phyloP scores from a whole-genome alignment of 495 filamentous ascomycete species.

The Trypethelium eluteriae region DNA sequence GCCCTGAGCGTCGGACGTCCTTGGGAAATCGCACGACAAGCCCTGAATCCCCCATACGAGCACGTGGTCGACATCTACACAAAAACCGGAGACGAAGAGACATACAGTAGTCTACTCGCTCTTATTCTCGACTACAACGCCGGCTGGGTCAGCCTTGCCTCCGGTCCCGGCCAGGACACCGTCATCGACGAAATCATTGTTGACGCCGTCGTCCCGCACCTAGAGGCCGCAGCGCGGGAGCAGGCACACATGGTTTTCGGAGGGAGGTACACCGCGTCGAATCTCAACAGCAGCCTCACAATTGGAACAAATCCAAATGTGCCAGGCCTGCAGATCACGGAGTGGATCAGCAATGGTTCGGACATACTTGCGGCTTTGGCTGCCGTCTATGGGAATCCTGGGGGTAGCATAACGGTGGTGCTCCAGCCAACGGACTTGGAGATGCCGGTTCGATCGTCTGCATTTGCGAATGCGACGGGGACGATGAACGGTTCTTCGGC shows the following conservation, averaged over 20 bases:
- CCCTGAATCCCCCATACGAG: conserved; percentile 21
- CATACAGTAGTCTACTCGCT: conserved; percentile 21
- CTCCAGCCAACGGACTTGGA: conserved; percentile 15
- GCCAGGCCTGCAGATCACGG: conserved; percentile 43
- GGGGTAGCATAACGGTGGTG: neutral
- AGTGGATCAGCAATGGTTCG: conserved; percentile 45
- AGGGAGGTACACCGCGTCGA: conserved; percentile 36
- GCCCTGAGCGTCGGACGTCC: conserved; percentile 26
- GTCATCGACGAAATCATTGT: conserved; percentile 31
- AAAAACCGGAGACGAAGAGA: conserved; percentile 23
- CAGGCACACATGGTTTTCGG: conserved; percentile 40
- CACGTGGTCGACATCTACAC: conserved; percentile 29
- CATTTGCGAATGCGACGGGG: neutral
- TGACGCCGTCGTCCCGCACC: conserved; percentile 35
- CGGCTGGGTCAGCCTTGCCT: conserved; percentile 19
- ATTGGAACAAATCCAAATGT: conserved; percentile 35
- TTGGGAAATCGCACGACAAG: conserved; percentile 39
- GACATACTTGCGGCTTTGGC: conserved; percentile 35
- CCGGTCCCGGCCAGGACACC: conserved; percentile 23
- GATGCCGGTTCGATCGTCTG: neutral
- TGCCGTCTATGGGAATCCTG: neutral
- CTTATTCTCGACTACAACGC: conserved; percentile 26
- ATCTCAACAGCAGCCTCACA: conserved; percentile 28
- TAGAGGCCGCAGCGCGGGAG: conserved; percentile 40
- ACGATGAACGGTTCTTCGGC: neutral